Evolutionary conservation across 2,329 filamentous ascomycete species (phyloP), one percentile per base, ranked within the genome.

Genomic region (Ophiostoma novo-ulmi): DNA sequence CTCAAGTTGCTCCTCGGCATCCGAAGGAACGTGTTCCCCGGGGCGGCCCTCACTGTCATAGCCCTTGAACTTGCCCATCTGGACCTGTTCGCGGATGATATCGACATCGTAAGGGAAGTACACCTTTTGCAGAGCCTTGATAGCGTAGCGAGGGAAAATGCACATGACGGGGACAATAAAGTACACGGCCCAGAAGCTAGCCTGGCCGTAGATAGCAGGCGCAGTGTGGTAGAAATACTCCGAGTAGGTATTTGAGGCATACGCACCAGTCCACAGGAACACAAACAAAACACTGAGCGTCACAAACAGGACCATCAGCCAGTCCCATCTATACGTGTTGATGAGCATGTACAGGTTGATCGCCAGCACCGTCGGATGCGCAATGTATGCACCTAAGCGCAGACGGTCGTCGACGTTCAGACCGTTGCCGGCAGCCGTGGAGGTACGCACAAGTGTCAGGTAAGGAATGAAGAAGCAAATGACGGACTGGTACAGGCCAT

Each of bases 241-340:
- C 0, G 85, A 80, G 69, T 80, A 83, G 6, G 80, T 82, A 55
- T 82, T 81, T 3, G 84, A 79, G 0, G 85, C 85, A 81, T 96
- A 99, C 52, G 97, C 85, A 39, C 93, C 95, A 6, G 95, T 97
- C 93, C 95, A 98, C 82, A 97, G 91, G 84, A 93, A 99, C 77
- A 98, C 88, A 76, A 97, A 87, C 39, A 98, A 79, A 73, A 91
- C 91, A 80, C 93, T 97, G 79, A 98, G 86, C 35, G 81, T 81
- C 69, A 96, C 90, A 73, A 97, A 90, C 72, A 97, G 82, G 31
- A 94, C 80, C 81, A 96, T 96, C 76, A 99, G 84, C 94, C 94
- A 99, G 79, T 99, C 95, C 95, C 95, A 99, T 72, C 94, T 88
- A 80, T 97, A 98, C 0, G 92, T 96, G 81, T 99, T 99, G 82